Evolutionary conservation across 805 yeast genomes (phyloP), one percentile per base, ranked within the genome.

Genomic region (Wickerhamiella musiphila): DNA sequence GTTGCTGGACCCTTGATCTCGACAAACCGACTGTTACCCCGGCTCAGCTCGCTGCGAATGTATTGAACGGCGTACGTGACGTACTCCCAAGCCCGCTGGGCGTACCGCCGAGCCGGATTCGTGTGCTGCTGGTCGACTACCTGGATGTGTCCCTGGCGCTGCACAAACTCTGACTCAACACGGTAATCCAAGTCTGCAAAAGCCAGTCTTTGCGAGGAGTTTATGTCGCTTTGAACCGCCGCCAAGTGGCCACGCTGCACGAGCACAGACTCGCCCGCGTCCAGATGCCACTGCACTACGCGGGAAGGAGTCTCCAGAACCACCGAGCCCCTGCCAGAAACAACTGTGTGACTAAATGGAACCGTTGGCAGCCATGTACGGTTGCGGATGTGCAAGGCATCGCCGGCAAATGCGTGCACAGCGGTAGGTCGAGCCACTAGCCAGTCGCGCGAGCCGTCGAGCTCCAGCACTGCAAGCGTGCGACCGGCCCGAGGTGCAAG

Each of bases 381-480:
- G 5, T 60, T 47, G 15, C 28, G 28, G 13, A 52, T 37, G 14
- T 36, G 30, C 22, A 58, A 42, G 15, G 53, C 44, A 15, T 46
- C 40, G 25, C 62, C 72, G 2, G 64, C 46, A 61, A 65, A 66
- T 13, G 72, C 66, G 18, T 61, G 52, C 5, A 67, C 37, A 25
- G 53, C 53, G 13, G 51, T 41, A 20, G 59, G 56, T 23, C 51
- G 46, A 14, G 56, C 39, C 9, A 68, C 49, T 4, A 48, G 48
- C 73, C 73, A 67, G 31, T 53, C 54, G 18, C 54, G 49, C 5
- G 56, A 41, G 15, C 61, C 60, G 34, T 56, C 56, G 11, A 56
- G 49, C 13, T 59, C 47, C 5, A 65, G 40, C 9, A 63, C 52
- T 4, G 61, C 46, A 29, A 60, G 31, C 4, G 37, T 23, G n/a